phyloP scores from a whole-genome alignment of 2,329 filamentous ascomycete genomes.

The Diatrype stigma region DNA sequence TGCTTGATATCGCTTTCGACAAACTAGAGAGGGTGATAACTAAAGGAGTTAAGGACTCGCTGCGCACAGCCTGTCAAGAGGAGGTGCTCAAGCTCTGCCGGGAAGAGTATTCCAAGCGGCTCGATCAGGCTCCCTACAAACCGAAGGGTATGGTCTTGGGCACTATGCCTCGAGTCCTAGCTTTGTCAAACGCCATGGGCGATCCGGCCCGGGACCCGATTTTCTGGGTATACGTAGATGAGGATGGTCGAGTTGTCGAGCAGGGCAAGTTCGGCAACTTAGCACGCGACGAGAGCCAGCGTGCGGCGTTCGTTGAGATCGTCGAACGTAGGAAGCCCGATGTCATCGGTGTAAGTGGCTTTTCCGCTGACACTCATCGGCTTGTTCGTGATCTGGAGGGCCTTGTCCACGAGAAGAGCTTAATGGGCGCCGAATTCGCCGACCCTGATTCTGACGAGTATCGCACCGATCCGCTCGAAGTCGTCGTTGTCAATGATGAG shows the following conservation, averaged over 20 bases:
- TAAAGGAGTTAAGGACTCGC: conserved; percentile 89
- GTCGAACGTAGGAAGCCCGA: conserved; percentile 79
- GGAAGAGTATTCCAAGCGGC: conserved; percentile 80
- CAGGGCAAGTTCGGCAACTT: conserved; percentile 84
- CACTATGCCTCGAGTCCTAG: conserved; percentile 80
- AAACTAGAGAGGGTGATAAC: conserved; percentile 82
- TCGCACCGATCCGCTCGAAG: conserved; percentile 74
- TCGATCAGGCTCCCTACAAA: conserved; percentile 95
- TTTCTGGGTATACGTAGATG: conserved; percentile 89
- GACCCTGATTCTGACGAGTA: conserved; percentile 73
- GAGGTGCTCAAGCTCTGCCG: conserved; percentile 83
- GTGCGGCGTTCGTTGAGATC: conserved; percentile 69
- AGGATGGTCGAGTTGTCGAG: conserved; percentile 84
- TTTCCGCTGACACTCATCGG: conserved; percentile 79
- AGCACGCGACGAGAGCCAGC: conserved; percentile 62
- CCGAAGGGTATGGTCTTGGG: conserved; percentile 89
- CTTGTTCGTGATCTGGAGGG: conserved; percentile 77
- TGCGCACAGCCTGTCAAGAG: conserved; percentile 91
- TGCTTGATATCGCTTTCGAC: conserved; percentile 73
- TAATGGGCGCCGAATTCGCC: conserved; percentile 78
- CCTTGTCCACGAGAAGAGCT: conserved; percentile 70
- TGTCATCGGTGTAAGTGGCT: conserved; percentile 85
- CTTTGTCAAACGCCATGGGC: conserved; percentile 81
- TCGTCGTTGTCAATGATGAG: conserved; percentile 92
- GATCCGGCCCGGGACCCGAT: conserved; percentile 71